phyloP scores from a whole-genome alignment of 2,329 filamentous ascomycete species.

The Rutstroemia sp. region DNA sequence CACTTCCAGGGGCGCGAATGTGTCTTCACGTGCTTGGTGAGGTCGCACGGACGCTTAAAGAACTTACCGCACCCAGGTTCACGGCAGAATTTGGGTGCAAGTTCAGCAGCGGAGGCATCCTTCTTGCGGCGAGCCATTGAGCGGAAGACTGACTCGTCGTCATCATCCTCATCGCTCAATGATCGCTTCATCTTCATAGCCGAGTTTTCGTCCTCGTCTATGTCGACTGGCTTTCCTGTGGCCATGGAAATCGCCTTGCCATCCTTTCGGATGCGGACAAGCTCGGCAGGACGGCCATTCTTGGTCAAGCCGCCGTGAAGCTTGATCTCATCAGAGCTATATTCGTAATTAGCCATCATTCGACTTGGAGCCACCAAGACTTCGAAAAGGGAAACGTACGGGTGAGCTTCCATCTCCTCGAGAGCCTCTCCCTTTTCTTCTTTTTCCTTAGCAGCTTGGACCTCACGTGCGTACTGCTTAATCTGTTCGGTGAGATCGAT shows the following conservation, averaged over 20 bases:
- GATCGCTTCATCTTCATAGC: slow-evolving; percentile 56
- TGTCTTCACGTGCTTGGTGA: slow-evolving; percentile 98
- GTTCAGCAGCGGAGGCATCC: slow-evolving; percentile 78
- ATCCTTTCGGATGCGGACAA: slow-evolving; percentile 71
- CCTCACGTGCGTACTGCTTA: slow-evolving; percentile 77
- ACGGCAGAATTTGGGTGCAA: slow-evolving; percentile 70
- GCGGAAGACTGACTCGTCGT: slow-evolving; percentile 75
- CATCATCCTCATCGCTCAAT: slow-evolving; percentile 61
- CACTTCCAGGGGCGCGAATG: slow-evolving; percentile 97
- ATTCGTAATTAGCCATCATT: slow-evolving; percentile 19
- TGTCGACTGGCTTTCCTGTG: slow-evolving; percentile 59
- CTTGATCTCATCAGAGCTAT: slow-evolving; percentile 64
- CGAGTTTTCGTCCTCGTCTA: slow-evolving; percentile 40
- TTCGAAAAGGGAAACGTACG: slow-evolving; percentile 37
- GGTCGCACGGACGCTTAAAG: slow-evolving; percentile 93
- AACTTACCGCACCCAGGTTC: slow-evolving; percentile 76
- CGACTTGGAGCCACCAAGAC: neutral
- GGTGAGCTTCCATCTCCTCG: slow-evolving; percentile 50
- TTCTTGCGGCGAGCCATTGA: slow-evolving; percentile 97
- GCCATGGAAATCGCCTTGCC: slow-evolving; percentile 74
- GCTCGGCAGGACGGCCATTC: slow-evolving; percentile 75
- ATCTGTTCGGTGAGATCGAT: slow-evolving; percentile 95
- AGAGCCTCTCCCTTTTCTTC: slow-evolving; percentile 47
- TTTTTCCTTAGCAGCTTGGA: slow-evolving; percentile 67
- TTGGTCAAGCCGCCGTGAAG: slow-evolving; percentile 75